These are phyloP conservation scores for Ogataea nitratoaversa DNA, from an alignment of 805 yeast species.

Conservation along the genomic window DNA sequence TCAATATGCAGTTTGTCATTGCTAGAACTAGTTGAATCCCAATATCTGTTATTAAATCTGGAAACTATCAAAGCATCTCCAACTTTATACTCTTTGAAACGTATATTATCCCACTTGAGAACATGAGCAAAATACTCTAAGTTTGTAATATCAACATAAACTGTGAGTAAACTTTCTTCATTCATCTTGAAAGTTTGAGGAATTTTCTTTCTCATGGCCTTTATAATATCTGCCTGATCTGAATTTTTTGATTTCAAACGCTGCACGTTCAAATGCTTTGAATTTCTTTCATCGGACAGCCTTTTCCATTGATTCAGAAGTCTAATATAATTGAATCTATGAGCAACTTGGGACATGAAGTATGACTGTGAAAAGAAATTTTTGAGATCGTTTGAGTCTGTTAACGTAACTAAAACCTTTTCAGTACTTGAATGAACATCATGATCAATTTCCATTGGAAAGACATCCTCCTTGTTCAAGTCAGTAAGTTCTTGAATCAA, in stretches of 20 bases:
- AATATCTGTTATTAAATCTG: constrained; percentile 28
- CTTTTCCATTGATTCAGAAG: constrained; percentile 34
- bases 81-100: constrained; percentile 29
- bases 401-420: constrained; percentile 44
- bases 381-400: constrained; percentile 37
- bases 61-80: constrained; percentile 59
- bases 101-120: constrained; percentile 34
- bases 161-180: constrained; percentile 38
- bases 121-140: constrained; percentile 14
- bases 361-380: constrained; percentile 18
- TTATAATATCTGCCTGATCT: constrained; percentile 38
- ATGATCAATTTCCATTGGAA: constrained; percentile 26
- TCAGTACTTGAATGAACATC: constrained; percentile 33
- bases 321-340: constrained; percentile 38
- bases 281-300: constrained; percentile 24
- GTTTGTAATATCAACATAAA: constrained; percentile 46
- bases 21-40: constrained; percentile 17
- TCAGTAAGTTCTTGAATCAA: constrained; percentile 49
- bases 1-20: constrained; percentile 11
- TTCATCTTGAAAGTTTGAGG: constrained; percentile 31
- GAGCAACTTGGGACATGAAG: constrained; percentile 39
- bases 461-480: constrained; percentile 31
- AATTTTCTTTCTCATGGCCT: constrained; percentile 49
- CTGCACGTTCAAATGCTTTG: constrained; percentile 42
- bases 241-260: constrained; percentile 41